These are phyloP conservation scores for Cercospora beticola DNA, from an alignment of 2,329 filamentous ascomycete genomes.

Conservation along the genomic window DNA sequence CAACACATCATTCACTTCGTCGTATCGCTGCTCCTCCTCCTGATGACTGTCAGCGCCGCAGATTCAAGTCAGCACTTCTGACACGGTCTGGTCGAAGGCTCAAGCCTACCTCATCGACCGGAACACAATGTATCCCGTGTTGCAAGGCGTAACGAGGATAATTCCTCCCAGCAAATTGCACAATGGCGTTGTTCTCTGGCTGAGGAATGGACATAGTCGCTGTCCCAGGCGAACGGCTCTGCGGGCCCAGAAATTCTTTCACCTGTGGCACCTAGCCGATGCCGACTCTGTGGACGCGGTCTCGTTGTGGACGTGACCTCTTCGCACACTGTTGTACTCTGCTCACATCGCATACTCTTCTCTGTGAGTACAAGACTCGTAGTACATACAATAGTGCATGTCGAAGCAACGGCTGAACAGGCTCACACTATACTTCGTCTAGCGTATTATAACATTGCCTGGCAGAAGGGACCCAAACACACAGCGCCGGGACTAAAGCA, in stretches of 20 bases:
- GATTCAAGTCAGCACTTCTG: background rate
- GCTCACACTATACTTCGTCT: conserved; percentile 10
- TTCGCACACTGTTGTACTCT: background rate
- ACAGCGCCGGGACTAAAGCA: conserved; percentile 16
- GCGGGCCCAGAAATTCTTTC: background rate
- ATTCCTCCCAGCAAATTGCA: conserved; percentile 25
- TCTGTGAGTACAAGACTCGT: background rate
- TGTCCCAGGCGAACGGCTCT: background rate
- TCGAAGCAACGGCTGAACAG: conserved; percentile 1
- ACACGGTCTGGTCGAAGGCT: background rate
- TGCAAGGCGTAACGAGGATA: conserved; percentile 32
- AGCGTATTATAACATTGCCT: conserved; percentile 18
- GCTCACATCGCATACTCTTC: background rate
- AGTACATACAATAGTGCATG: background rate
- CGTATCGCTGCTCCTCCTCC: conserved; percentile 34
- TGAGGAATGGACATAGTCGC: conserved; percentile 22
- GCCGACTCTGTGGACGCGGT: background rate
- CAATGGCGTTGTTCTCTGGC: conserved; percentile 29
- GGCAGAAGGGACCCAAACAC: conserved; percentile 16
- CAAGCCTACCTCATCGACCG: conserved; percentile 38
- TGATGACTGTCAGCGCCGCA: conserved; percentile 20
- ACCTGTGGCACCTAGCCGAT: background rate
- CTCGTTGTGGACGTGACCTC: background rate
- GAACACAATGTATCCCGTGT: conserved; percentile 34
- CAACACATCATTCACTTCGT: conserved; percentile 34